phyloP scores from a whole-genome alignment of 2,329 filamentous ascomycete genomes.

The Curvularia lunata region DNA sequence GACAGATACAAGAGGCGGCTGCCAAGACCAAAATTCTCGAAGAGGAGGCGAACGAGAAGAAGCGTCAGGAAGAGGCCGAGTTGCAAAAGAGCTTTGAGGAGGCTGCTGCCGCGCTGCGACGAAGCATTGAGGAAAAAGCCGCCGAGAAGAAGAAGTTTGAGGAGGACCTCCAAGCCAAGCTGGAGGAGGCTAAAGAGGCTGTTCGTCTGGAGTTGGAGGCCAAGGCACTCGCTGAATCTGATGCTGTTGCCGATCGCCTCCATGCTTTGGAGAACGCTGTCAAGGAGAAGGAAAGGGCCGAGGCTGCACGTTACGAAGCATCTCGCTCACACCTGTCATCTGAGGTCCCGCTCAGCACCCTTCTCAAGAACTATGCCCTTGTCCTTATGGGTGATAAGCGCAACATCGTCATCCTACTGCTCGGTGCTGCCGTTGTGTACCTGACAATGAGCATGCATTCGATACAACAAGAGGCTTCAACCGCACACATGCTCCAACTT shows the following conservation, averaged over 20 bases:
- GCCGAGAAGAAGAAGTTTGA: constrained; percentile 38
- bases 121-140: constrained; percentile 38
- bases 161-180: constrained; percentile 34
- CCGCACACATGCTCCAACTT: constrained; percentile 11
- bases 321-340: constrained; percentile 23
- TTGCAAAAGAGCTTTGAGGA: constrained; percentile 37
- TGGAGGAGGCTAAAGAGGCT: constrained; percentile 43
- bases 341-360: constrained; percentile 59
- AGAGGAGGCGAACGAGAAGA: constrained; percentile 35
- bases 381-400: constrained; percentile 60
- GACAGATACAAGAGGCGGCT: constrained; percentile 43
- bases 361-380: constrained; percentile 61
- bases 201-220: constrained; percentile 43
- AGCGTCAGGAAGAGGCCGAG: constrained; percentile 34
- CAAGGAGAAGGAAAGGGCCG: constrained; percentile 26
- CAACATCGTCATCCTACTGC: constrained; percentile 58
- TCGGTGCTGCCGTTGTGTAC: constrained; percentile 54
- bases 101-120: constrained; percentile 34
- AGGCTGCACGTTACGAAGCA: constrained; percentile 7
- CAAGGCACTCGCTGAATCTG: constrained; percentile 37
- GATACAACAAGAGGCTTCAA: constrained; percentile 12
- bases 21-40: constrained; percentile 35
- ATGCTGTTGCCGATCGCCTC: constrained; percentile 39
- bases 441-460: constrained; percentile 42
- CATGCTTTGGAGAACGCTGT: constrained; percentile 38